Evolutionary conservation across 1,284 basidiomycete species (phyloP).

Genomic region (Sanguinoderma infundibulare): DNA sequence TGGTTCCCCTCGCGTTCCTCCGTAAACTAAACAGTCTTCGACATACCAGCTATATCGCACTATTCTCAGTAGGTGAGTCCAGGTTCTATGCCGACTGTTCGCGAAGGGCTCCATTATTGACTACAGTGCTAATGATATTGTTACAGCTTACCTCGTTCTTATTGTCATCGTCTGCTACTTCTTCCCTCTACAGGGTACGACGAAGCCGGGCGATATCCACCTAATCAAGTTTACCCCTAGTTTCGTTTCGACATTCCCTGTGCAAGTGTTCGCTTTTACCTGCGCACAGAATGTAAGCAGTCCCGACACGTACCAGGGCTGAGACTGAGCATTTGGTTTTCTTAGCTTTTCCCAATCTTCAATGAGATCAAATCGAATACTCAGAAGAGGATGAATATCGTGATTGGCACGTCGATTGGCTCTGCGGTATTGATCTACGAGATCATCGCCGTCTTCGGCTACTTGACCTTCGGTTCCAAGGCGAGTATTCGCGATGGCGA

Average conservation of each 20-base stretch:
- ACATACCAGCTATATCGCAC: conserved; percentile 84
- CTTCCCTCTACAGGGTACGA: conserved; percentile 65
- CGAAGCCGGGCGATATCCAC: conserved; percentile 65
- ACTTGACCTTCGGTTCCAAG: conserved; percentile 93
- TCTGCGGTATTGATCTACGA: conserved; percentile 82
- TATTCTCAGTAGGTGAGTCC: conserved; percentile 82
- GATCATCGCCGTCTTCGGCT: conserved; percentile 86
- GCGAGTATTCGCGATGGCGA: conserved; percentile 40
- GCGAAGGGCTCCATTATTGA: background rate
- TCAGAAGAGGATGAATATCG: conserved; percentile 85
- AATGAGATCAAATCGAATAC: conserved; percentile 89
- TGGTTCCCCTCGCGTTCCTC: conserved; percentile 90
- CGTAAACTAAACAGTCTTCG: conserved; percentile 82
- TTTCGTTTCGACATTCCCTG: conserved; percentile 88
- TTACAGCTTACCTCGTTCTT: conserved; percentile 71
- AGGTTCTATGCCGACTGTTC: too few species aligned
- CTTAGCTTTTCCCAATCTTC: conserved; percentile 87
- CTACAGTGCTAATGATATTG: too few species aligned
- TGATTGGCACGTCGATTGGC: conserved; percentile 88
- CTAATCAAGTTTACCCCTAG: conserved; percentile 76
- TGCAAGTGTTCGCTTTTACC: conserved; percentile 95
- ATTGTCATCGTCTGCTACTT: conserved; percentile 81
- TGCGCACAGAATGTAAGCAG: conserved; percentile 85
- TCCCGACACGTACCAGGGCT: background rate
- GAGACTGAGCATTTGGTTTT: background rate